Conservation (phyloP, 768 basidiomycete genomes). For the Russula sp. region DNA sequence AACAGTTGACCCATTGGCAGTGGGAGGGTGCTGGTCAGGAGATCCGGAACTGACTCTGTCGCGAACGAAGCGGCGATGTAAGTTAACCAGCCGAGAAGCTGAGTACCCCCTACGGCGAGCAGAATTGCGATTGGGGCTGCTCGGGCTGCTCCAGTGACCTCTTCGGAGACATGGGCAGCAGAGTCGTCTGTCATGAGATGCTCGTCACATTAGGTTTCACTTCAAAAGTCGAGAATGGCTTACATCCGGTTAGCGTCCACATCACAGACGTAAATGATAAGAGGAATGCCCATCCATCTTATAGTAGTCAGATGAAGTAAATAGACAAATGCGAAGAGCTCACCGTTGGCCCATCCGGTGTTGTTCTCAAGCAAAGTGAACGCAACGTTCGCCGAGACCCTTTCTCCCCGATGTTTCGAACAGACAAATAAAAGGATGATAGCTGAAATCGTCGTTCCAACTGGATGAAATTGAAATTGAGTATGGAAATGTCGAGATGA, state of each 20-base stretch:
- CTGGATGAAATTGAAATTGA: conserved; percentile 36
- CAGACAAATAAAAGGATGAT: conserved; percentile 57
- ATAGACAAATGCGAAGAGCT: conserved; percentile 29
- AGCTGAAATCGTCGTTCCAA: conserved; percentile 62
- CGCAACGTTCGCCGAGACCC: conserved; percentile 63
- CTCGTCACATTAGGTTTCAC: conserved; percentile 10
- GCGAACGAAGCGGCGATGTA: conserved; percentile 65
- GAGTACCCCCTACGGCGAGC: conserved; percentile 57
- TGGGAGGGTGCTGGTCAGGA: conserved; percentile 51
- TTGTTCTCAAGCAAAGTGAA: conserved; percentile 71
- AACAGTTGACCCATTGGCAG: conserved; percentile 74
- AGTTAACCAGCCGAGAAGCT: conserved; percentile 62
- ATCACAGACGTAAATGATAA: conserved; percentile 70
- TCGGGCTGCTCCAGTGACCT: conserved; percentile 59
- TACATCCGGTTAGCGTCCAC: conserved; percentile 79
- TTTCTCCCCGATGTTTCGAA: conserved; percentile 44
- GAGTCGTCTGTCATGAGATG: conserved; percentile 54
- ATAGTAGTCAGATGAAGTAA: not conserved
- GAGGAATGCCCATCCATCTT: conserved; percentile 73
- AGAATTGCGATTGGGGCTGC: conserved; percentile 70
- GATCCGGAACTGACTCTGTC: conserved; percentile 50
- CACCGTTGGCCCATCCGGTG: conserved; percentile 63
- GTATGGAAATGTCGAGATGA: not conserved
- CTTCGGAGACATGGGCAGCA: conserved; percentile 73
- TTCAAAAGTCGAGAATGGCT: conserved; percentile 31